Conservation (phyloP, 2,329 filamentous ascomycete genomes). For the Botrytis elliptica region DNA sequence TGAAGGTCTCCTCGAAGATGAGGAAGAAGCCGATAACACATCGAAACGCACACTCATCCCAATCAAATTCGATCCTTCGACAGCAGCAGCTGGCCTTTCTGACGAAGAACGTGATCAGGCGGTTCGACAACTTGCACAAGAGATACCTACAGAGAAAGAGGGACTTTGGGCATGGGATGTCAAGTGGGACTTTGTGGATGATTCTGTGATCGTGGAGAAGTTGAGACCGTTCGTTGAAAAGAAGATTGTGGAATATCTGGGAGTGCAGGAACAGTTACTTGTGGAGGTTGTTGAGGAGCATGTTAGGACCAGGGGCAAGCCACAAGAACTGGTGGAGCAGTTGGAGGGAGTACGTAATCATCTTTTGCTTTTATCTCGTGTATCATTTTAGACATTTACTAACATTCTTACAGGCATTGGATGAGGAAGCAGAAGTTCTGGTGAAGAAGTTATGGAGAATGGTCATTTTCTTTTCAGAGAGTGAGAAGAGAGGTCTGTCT, state of each 20-base stretch:
- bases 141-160: constrained; percentile 84
- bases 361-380: background rate
- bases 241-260: constrained; percentile 95
- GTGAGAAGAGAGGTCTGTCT: constrained; percentile 83
- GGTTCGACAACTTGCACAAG: constrained; percentile 76
- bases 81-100: constrained; percentile 66
- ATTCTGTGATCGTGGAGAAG: constrained; percentile 77
- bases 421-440: constrained; percentile 90
- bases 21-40: constrained; percentile 73
- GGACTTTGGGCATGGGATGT: constrained; percentile 91
- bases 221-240: constrained; percentile 94
- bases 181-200: constrained; percentile 88
- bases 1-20: constrained; percentile 90
- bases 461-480: constrained; percentile 96
- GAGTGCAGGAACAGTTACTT: constrained; percentile 92
- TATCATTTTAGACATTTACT: background rate
- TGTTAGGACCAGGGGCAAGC: constrained; percentile 69
- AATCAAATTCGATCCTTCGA: constrained; percentile 71
- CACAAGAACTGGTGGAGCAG: constrained; percentile 80
- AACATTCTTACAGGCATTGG: constrained; percentile 62
- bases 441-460: constrained; percentile 98
- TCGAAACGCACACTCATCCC: constrained; percentile 75
- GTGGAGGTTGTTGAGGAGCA: constrained; percentile 92
- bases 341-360: constrained; percentile 69
- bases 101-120: constrained; percentile 86